Evolutionary conservation across 1,284 basidiomycete genomes (phyloP), one percentile per base, ranked within the genome.

Genomic region (Tylopilus orsonianus): DNA sequence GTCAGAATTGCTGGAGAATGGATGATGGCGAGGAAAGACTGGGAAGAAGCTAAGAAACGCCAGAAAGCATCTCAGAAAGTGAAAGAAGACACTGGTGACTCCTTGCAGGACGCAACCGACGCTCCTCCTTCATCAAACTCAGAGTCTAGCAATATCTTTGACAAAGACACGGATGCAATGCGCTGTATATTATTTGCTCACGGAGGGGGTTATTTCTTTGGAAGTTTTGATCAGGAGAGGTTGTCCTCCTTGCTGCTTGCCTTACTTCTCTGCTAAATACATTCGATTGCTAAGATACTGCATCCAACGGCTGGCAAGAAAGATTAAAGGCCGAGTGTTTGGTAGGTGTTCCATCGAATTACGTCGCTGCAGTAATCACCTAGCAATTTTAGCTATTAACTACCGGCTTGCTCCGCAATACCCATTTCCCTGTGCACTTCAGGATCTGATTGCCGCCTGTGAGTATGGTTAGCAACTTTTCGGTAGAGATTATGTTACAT

Each of bases 351-450:
- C 29, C 29, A 22, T 22, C 24, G 30, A n/a, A 20, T 26, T 4
- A 19, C 4, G 4, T 16, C 33, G 2, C 13, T 33, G 9, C 48
- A 19, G 38, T 41, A 10, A 37, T 41, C 40, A 43, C 30, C 45
- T 20, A 47, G 2, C 18, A 41, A 26, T 37, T 32, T 54, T 68
- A 84, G 92, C 93, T 33, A 81, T 96, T 54, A 92, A 93, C 60
- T 97, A 97, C 65, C 80, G 93, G 34, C 81, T 94, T 34, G 85
- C 94, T 10, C 94, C 94, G 0, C 93, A 97, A 69, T 97, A 95
- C 57, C 96, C 96, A 0, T 99, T 97, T 70, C 96, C 96, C 0
- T 98, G 96, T 59, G 93, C 89, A 0, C 71, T 98, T 13, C 92
- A 96, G 62, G 94, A 97, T 67, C 74, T 85, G 40, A 62, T 97